Percentiles rank a stretch among this genome's conserved stretches.
Evolutionary conservation across 768 basidiomycete genomes (phyloP).

Genomic region (Rhizopogon rudus): DNA sequence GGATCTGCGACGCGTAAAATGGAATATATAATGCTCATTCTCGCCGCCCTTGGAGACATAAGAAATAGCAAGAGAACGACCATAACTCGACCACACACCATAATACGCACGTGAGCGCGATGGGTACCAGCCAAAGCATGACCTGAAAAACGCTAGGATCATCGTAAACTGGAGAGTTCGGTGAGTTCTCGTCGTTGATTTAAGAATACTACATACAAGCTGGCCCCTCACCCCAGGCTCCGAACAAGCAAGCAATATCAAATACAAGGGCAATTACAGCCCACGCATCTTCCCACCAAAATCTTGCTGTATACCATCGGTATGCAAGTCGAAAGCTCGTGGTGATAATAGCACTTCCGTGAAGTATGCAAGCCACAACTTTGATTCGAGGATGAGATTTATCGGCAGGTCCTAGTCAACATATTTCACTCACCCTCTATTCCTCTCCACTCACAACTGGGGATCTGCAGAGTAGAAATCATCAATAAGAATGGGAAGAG

Average conservation of each 20-base stretch:
- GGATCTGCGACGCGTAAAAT: slow-evolving; percentile 18
- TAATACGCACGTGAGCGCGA: slow-evolving; percentile 12
- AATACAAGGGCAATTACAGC: slow-evolving; percentile 17
- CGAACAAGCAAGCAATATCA: slow-evolving; percentile 14
- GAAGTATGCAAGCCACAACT: slow-evolving; percentile 4
- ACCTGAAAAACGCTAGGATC: background rate
- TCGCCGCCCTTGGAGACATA: slow-evolving; percentile 14
- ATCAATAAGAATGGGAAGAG: background rate
- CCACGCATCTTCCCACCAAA: slow-evolving; percentile 26
- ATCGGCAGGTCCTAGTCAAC: background rate
- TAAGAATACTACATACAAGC: slow-evolving; percentile 9
- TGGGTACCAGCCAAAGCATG: slow-evolving; percentile 14
- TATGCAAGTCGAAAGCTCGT: slow-evolving; percentile 16
- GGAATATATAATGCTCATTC: slow-evolving; percentile 24
- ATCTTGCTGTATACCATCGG: slow-evolving; percentile 13
- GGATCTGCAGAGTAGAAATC: background rate
- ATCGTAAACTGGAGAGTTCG: background rate
- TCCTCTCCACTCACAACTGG: background rate
- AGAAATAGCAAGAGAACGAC: background rate
- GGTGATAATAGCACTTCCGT: slow-evolving; percentile 14
- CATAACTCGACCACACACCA: slow-evolving; percentile 13
- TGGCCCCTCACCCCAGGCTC: slow-evolving; percentile 11
- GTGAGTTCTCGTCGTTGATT: background rate
- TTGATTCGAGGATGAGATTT: background rate
- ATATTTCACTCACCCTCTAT: background rate